Conservation (phyloP, 2,329 filamentous ascomycete species). For the Aspergillus sp. region DNA sequence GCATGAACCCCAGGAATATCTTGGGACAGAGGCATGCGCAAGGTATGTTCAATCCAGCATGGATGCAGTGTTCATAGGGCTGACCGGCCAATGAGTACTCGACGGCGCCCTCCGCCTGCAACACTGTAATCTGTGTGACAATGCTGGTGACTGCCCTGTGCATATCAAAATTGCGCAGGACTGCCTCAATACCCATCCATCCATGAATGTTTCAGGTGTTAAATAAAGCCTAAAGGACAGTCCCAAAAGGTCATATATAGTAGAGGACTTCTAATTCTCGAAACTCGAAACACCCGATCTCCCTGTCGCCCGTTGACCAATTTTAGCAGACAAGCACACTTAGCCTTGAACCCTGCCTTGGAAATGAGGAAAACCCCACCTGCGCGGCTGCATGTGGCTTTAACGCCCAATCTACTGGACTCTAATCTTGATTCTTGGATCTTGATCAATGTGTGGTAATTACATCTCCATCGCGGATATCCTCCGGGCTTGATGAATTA, state of each 20-base stretch:
- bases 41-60: background rate
- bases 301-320: background rate
- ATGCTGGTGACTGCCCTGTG: background rate
- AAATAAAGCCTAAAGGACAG: background rate
- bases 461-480: background rate
- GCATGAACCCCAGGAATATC: too few species aligned
- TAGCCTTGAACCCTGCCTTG: background rate
- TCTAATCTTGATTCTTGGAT: background rate
- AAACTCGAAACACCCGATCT: background rate
- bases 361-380: background rate
- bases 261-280: background rate
- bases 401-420: background rate
- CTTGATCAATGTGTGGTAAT: background rate
- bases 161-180: background rate
- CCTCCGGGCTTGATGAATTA: background rate
- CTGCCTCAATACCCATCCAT: background rate
- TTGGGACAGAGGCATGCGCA: too few species aligned
- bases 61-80: background rate
- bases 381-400: slow-evolving; percentile 5
- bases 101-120: background rate
- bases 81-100: background rate
- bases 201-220: background rate
- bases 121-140: background rate
- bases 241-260: background rate
- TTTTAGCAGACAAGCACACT: background rate